Conservation (phyloP, 2,329 filamentous ascomycete species). For the Fusarium duplospermum region DNA sequence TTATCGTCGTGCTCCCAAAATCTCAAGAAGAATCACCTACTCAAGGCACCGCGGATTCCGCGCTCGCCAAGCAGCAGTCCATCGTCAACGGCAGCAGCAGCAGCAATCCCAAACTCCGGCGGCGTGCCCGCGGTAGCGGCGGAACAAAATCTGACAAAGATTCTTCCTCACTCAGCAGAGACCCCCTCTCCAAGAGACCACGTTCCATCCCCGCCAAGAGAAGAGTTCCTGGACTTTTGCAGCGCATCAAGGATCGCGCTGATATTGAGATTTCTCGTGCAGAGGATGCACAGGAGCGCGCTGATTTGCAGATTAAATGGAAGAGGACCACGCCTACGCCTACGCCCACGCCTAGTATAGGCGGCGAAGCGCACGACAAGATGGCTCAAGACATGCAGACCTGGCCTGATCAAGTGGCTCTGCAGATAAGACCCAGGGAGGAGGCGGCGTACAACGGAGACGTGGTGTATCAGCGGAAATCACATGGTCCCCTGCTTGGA, state of each 20-base stretch:
- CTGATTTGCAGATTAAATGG: not conserved
- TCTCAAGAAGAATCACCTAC: not conserved
- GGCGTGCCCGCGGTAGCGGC: not conserved
- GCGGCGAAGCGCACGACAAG: not conserved
- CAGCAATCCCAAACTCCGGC: not conserved
- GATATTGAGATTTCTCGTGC: not conserved
- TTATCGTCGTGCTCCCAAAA: not conserved
- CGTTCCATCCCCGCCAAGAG: not conserved
- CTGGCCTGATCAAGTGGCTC: not conserved
- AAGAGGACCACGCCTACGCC: not conserved
- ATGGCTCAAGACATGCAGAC: not conserved
- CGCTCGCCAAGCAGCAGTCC: not conserved
- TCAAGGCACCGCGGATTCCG: not conserved
- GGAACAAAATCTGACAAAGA: not conserved
- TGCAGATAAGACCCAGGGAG: not conserved
- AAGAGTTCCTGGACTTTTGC: not conserved
- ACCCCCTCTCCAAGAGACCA: not conserved
- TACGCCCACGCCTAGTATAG: not conserved
- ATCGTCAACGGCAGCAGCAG: not conserved
- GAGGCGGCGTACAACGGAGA: not conserved
- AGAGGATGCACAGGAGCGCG: not conserved
- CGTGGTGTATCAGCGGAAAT: constrained; percentile 1
- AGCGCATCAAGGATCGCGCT: not conserved
- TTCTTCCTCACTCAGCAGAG: not conserved
- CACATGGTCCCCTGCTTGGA: not conserved